These are phyloP conservation scores for Phaeoacremonium minimum DNA, from an alignment of 2,329 filamentous ascomycete species.

Conservation along the genomic window DNA sequence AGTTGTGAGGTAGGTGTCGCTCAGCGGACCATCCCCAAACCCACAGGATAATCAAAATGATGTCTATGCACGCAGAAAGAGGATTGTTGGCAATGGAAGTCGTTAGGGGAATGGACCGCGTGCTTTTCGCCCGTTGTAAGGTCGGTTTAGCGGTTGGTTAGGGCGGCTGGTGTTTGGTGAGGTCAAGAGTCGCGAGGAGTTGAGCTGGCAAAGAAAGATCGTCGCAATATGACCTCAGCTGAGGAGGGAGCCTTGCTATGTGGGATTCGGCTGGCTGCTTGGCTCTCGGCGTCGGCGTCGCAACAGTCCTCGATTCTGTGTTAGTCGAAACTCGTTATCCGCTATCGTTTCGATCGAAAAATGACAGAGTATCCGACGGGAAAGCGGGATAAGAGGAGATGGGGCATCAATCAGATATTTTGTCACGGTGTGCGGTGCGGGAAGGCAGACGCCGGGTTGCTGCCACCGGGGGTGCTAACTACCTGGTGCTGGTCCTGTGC, in stretches of 20 bases:
- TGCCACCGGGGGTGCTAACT: too few relatives aligned
- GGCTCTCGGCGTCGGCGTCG: not conserved
- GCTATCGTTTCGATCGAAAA: too few relatives aligned
- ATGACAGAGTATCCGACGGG: too few relatives aligned
- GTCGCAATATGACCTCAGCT: not conserved
- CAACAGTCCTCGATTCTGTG: not conserved
- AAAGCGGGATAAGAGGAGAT: not conserved
- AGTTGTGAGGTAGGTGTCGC: slow-evolving; percentile 6
- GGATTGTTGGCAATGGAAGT: too few relatives aligned
- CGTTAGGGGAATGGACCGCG: too few relatives aligned
- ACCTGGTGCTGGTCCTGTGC: too few relatives aligned
- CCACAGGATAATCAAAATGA: too few relatives aligned
- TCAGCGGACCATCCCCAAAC: not conserved
- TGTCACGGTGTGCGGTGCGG: not conserved
- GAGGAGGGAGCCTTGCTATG: not conserved
- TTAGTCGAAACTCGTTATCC: too few relatives aligned
- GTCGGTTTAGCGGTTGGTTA: not conserved
- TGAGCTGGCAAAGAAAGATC: not conserved
- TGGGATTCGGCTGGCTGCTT: not conserved
- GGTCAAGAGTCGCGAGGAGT: not conserved
- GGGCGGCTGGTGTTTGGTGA: not conserved
- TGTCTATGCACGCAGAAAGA: too few relatives aligned
- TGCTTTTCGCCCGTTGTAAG: too few relatives aligned
- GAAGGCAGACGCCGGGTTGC: not conserved
- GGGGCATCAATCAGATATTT: not conserved